Conservation (phyloP, 2,329 filamentous ascomycete genomes). For the Arachnomyces sp. region DNA sequence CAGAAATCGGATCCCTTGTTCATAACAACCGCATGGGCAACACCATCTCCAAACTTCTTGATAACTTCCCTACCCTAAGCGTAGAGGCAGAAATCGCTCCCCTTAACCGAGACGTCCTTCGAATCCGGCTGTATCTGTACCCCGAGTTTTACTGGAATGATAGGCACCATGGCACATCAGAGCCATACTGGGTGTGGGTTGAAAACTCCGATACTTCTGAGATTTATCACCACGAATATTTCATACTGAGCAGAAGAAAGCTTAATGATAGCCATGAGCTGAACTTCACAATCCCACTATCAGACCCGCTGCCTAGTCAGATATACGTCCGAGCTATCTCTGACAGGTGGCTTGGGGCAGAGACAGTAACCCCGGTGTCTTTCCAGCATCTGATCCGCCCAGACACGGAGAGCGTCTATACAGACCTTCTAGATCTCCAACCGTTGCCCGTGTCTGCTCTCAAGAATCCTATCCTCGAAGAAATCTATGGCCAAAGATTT, state of each 20-base stretch:
- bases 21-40: conserved; percentile 83
- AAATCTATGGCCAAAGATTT: conserved; percentile 80
- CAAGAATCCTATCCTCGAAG: conserved; percentile 78
- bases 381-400: conserved; percentile 97
- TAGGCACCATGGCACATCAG: conserved; percentile 81
- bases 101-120: conserved; percentile 83
- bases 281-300: conserved; percentile 92
- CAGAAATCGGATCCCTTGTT: conserved; percentile 83
- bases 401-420: conserved; percentile 96
- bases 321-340: conserved; percentile 94
- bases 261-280: conserved; percentile 94
- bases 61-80: conserved; percentile 84
- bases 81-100: conserved; percentile 93
- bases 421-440: conserved; percentile 83
- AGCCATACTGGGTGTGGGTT: conserved; percentile 98
- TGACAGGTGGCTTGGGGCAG: conserved; percentile 91
- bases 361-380: conserved; percentile 89
- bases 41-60: conserved; percentile 69
- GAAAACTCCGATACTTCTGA: conserved; percentile 96
- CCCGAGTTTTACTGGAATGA: conserved; percentile 96
- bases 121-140: conserved; percentile 77
- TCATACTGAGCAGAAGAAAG: conserved; percentile 83
- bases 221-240: conserved; percentile 96
- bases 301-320: conserved; percentile 86
- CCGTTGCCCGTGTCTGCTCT: conserved; percentile 79